A percentile compares a stretch with the other conserved stretches of the same genome.
Conservation (phyloP, 805 yeast genomes). For the Myxozyma kluyveri region DNA sequence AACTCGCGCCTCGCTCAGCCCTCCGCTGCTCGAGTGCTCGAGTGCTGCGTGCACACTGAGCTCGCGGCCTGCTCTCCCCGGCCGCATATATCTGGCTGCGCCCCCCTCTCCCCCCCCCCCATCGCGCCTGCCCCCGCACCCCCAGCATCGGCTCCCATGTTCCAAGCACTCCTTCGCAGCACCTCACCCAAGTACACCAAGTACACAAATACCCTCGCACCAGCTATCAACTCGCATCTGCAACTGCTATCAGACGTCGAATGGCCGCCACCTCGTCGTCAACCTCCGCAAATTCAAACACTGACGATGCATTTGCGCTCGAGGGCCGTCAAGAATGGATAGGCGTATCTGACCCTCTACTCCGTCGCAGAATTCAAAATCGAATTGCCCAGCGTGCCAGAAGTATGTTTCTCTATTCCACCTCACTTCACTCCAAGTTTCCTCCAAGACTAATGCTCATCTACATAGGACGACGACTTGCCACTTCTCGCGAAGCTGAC, state of each 20-base stretch:
- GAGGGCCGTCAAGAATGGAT: slow-evolving; percentile 27
- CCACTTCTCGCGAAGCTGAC: slow-evolving; percentile 1
- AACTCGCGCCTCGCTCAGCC: no score
- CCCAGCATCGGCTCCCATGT: no score
- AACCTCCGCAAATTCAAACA: neutral
- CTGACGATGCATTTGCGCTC: slow-evolving; percentile 11
- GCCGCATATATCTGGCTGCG: no score
- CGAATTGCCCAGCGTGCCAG: slow-evolving; percentile 26
- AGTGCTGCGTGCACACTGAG: no score
- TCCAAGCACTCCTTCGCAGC: no score
- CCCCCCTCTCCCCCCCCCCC: neutral
- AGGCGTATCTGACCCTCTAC: slow-evolving; percentile 15
- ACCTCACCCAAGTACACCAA: no score
- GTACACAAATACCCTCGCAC: no score
- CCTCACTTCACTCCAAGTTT: neutral
- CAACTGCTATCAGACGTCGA: no score
- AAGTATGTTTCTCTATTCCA: slow-evolving; percentile 6
- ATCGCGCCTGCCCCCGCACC: no score
- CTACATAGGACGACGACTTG: slow-evolving; percentile 16
- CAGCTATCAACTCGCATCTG: no score
- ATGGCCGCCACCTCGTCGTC: slow-evolving; percentile 2
- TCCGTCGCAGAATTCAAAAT: slow-evolving; percentile 23
- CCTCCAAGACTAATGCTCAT: neutral
- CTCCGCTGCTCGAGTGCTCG: no score
- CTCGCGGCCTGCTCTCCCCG: no score